A percentile compares a stretch with the other conserved stretches of the same genome.
phyloP scores from a whole-genome alignment of 257 asterid species.

The Capsicum rhomboideum region DNA sequence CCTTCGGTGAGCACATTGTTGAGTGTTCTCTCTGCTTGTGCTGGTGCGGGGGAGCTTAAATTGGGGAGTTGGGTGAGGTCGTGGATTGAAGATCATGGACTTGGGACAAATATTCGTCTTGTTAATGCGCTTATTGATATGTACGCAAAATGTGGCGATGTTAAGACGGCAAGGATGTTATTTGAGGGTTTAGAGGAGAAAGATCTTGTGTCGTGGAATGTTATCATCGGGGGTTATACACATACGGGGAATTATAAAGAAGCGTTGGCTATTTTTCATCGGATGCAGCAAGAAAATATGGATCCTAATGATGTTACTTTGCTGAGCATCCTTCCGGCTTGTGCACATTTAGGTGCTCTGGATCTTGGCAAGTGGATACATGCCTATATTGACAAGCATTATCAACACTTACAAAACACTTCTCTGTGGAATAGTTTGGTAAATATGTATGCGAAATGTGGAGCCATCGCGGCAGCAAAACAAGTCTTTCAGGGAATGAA shows the following conservation, averaged over 20 bases:
- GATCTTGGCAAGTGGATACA: slow-evolving; percentile 28
- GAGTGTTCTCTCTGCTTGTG: slow-evolving; percentile 32
- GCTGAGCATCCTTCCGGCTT: slow-evolving; percentile 16
- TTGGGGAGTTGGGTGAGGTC: slow-evolving; percentile 15
- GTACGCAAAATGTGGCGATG: slow-evolving; percentile 26
- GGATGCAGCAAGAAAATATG: slow-evolving; percentile 13
- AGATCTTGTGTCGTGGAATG: slow-evolving; percentile 24
- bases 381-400: slow-evolving; percentile 20
- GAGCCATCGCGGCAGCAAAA: slow-evolving; percentile 14
- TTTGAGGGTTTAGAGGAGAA: slow-evolving; percentile 10
- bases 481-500: slow-evolving; percentile 17
- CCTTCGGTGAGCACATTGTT: slow-evolving; percentile 26
- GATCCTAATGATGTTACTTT: slow-evolving; percentile 26
- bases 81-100: slow-evolving; percentile 16
- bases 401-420: not conserved
- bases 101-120: slow-evolving; percentile 10
- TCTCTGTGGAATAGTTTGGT: slow-evolving; percentile 18
- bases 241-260: slow-evolving; percentile 9
- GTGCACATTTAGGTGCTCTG: slow-evolving; percentile 22
- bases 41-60: slow-evolving; percentile 11
- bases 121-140: slow-evolving; percentile 24
- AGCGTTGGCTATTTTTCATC: slow-evolving; percentile 16
- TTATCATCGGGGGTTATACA: slow-evolving; percentile 26
- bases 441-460: slow-evolving; percentile 24
- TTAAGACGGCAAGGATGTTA: slow-evolving; percentile 1